These are phyloP conservation scores for Ophiobolus disseminans DNA, from an alignment of 2,329 filamentous ascomycete species.

Conservation along the genomic window DNA sequence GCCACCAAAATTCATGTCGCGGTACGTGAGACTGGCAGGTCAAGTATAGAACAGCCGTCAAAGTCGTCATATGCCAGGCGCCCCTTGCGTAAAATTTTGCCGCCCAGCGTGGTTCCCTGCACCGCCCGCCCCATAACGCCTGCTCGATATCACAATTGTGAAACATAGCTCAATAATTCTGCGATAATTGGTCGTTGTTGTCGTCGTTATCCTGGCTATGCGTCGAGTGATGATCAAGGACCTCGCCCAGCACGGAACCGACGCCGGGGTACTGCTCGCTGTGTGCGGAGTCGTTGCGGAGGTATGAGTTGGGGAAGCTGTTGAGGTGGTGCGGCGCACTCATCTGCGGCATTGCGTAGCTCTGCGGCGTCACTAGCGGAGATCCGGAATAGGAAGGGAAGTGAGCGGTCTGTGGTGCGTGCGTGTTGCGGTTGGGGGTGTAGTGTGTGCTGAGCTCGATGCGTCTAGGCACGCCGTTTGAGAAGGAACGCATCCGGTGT, in stretches of 20 bases:
- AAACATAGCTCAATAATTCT: constrained; percentile 31
- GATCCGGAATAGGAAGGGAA: constrained; percentile 51
- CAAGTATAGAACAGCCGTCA: constrained; percentile 27
- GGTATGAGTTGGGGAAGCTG: constrained; percentile 46
- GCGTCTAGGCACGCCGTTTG: constrained; percentile 46
- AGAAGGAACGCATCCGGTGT: constrained; percentile 51
- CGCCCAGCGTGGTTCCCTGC: neutral
- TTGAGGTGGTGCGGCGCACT: constrained; percentile 51
- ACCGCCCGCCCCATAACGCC: constrained; percentile 9
- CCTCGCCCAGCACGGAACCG: constrained; percentile 46
- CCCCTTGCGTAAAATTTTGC: neutral
- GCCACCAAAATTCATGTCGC: constrained; percentile 3
- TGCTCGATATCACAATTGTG: constrained; percentile 10
- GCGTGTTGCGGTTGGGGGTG: constrained; percentile 39
- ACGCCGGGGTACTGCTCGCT: constrained; percentile 46
- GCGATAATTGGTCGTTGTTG: constrained; percentile 27
- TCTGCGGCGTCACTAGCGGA: constrained; percentile 47
- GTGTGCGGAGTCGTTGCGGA: constrained; percentile 45
- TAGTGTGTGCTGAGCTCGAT: constrained; percentile 53
- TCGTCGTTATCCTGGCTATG: constrained; percentile 43
- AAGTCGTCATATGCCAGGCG: constrained; percentile 15
- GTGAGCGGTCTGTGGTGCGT: constrained; percentile 50
- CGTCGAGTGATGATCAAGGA: constrained; percentile 35
- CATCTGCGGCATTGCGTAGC: constrained; percentile 46
- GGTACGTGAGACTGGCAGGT: constrained; percentile 1